Base-by-base conservation (phyloP, 495 filamentous ascomycete genomes). In the Staphylotrichum tortipilum region DNA sequence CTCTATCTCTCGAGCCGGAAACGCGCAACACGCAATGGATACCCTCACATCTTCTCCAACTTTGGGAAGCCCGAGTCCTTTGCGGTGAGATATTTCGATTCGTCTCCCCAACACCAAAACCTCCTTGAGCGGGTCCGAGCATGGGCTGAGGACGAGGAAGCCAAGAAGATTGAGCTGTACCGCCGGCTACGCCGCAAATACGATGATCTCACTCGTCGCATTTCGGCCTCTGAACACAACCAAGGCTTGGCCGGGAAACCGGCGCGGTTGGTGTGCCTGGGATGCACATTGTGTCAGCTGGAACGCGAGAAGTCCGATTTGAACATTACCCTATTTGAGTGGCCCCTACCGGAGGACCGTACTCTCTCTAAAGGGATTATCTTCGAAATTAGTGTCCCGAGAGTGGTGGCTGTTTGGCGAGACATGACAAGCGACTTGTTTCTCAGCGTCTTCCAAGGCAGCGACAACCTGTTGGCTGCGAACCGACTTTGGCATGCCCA, bases 371-470 rank as follows among this genome's bases (percentile, higher is more conserved):
- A 77, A 47, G 64, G 75, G 0, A 68, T 68, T 0, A 71, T 84
- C 0, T 84, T 86, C 38, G 82, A 86, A 60, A 64, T 84, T 0
- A 31, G 53, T 9, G 58, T 74, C 0, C 80, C 81, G 6, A 9
- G 15, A 0, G 41, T 51, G 0, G 73, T 83, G 35, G 52, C 35
- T 10, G 38, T 57, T 8, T 88, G 81, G 83, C 67, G 83, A 2
- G 70, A 83, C 47, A 52, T 59, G 10, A 80, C 76, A 0, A 53
- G 68, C 0, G 63, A 55, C 18, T 47, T 84, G 30, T 49, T 78
- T 6, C 50, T 59, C 3, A 50, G 73, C 17, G 50, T 78, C 2
- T 59, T 79, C 15, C 33, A 52, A 1, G 50, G 49, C 34, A 19
- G 22, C 4, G 21, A 17, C 1, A 14, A 2, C 0, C 30, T 17